Base-by-base conservation (phyloP, 148 eudicot species). In the Arctostaphylos glauca region DNA sequence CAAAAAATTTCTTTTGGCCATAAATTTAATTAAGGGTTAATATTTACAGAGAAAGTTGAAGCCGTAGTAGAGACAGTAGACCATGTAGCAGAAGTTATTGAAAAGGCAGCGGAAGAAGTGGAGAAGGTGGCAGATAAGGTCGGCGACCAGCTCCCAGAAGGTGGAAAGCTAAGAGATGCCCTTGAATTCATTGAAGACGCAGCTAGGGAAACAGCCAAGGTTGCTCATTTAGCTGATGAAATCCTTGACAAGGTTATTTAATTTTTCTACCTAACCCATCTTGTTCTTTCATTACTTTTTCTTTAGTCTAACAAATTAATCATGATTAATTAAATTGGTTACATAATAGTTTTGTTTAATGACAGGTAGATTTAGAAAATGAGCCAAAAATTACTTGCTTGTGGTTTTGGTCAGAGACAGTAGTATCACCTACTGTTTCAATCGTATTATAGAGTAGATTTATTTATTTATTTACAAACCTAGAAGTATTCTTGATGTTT, bases 51-150 rank as follows among this genome's bases (percentile, higher is more conserved):
- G 56, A 82, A 79, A 54, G 23, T 81, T 71, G 92, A 86, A 54
- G 64, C 80, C 5, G 86, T 58, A 21, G 58, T 88, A 21, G 86
- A 88, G 52, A 80, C 53, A 21, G 84, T 78, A 15, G 90, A 89
- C 3, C 67, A 79, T 25, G 68, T 81, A 23, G 79, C 64, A 9
- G 92, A 86, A 84, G 81, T 44, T 75, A 74, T 86, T 25, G 92
- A 89, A 80, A 50, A 88, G 53, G 85, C 88, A 77, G 92, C 90
- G 0, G 87, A 89, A 48, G 79, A 50, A 46, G 86, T 86, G 58
- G 89, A 89, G 83, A 80, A 86, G 66, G 80, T 86, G 58, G 90
- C 89, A 1, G 92, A 84, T 10, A 87, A 71, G 19, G 54, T 86
- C 2, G 86, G 72, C 19, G 84, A 84, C n/a, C 50, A 81, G 0